A percentile compares a stretch with the other conserved stretches of the same genome.
phyloP scores from a whole-genome alignment of 2,329 filamentous ascomycete species.

The Penicillium crustosum region DNA sequence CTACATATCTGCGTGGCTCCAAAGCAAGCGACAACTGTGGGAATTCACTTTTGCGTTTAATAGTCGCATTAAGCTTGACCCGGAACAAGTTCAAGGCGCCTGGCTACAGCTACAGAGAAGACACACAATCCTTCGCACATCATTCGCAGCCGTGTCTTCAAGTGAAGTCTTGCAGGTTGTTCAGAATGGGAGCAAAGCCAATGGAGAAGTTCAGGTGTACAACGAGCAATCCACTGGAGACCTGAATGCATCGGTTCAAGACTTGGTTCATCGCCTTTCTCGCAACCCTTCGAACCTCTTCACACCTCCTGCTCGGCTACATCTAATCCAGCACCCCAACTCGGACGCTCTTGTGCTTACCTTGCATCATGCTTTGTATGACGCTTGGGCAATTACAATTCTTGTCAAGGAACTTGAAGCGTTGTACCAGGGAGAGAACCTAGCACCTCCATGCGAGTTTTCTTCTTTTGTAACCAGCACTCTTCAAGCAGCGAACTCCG shows the following conservation, averaged over 20 bases:
- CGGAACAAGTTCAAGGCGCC: not conserved
- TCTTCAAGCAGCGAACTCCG: not conserved
- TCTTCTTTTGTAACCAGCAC: not conserved
- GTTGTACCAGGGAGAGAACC: not conserved
- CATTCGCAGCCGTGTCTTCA: constrained; percentile 5
- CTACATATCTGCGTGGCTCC: constrained; percentile 10
- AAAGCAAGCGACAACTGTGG: constrained; percentile 9
- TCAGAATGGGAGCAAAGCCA: not conserved
- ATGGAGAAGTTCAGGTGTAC: not conserved
- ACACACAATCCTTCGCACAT: constrained; percentile 12
- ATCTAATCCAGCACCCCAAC: not conserved
- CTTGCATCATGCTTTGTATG: constrained; percentile 15
- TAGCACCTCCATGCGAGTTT: not conserved
- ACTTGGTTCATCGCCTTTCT: not conserved
- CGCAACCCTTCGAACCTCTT: not conserved
- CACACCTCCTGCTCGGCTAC: not conserved
- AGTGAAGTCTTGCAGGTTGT: constrained; percentile 6
- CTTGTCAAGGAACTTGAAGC: constrained; percentile 7
- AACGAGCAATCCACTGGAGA: not conserved
- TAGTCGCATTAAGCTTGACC: not conserved
- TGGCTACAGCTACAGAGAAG: constrained; percentile 9
- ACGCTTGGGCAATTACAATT: constrained; percentile 12
- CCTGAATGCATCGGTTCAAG: not conserved
- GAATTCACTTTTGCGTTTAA: constrained; percentile 11
- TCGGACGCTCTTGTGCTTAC: constrained; percentile 4